phyloP scores from a whole-genome alignment of 495 filamentous ascomycete species.

The Schizothecium vesticola region DNA sequence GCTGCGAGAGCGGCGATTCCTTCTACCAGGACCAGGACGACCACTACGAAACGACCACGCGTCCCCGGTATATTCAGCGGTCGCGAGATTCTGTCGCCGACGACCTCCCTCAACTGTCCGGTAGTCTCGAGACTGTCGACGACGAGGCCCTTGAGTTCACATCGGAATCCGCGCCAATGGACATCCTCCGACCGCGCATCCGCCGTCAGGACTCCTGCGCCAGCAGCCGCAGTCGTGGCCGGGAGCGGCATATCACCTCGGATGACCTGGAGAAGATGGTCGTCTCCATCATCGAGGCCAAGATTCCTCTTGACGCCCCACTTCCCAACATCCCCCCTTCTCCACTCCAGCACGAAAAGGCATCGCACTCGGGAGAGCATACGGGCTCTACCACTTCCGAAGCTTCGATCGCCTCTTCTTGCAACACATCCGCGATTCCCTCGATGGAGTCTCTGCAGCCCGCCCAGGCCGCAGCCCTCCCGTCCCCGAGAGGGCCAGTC shows the following conservation, averaged over 20 bases:
- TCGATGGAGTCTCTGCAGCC: slow-evolving; percentile 30
- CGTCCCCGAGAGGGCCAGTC: slow-evolving; percentile 55
- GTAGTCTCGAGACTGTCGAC: slow-evolving; percentile 82
- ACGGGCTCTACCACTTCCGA: slow-evolving; percentile 38
- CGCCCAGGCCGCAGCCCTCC: slow-evolving; percentile 27
- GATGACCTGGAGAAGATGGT: slow-evolving; percentile 86
- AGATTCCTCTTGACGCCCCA: slow-evolving; percentile 56
- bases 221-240: slow-evolving; percentile 59
- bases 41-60: background rate
- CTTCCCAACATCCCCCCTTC: slow-evolving; percentile 44
- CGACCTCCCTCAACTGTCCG: slow-evolving; percentile 82
- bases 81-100: slow-evolving; percentile 14
- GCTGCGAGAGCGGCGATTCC: slow-evolving; percentile 59
- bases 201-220: slow-evolving; percentile 50
- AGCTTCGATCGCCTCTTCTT: slow-evolving; percentile 19
- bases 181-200: slow-evolving; percentile 55
- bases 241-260: slow-evolving; percentile 87
- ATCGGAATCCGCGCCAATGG: slow-evolving; percentile 49
- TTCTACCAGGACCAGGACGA: slow-evolving; percentile 28
- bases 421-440: slow-evolving; percentile 24
- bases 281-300: slow-evolving; percentile 73
- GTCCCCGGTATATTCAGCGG: slow-evolving; percentile 44
- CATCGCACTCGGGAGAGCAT: slow-evolving; percentile 25
- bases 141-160: slow-evolving; percentile 68
- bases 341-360: slow-evolving; percentile 12